Evolutionary conservation across 1,284 basidiomycete genomes (phyloP), one percentile per base, ranked within the genome.

Genomic region (Ustilago lituana): DNA sequence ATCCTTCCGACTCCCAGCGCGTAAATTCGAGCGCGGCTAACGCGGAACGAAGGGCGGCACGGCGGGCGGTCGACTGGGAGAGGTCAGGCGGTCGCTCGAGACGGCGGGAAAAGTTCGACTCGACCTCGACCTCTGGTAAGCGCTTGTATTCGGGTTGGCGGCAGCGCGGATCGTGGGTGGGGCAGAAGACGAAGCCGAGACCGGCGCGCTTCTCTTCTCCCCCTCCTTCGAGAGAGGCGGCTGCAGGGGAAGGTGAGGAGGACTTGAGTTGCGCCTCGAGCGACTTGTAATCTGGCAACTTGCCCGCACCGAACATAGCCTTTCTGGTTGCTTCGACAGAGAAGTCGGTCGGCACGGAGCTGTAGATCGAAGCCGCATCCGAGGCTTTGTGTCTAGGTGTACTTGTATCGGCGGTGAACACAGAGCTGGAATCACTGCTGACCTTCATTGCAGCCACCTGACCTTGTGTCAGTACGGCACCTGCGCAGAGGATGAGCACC

Each of bases 1-100:
- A 80, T 8, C 80, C 80, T 44, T 82, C 80, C 12, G 69, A 45
- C 31, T 81, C 78, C 80, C 80, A 82, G 2, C 33, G 47, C 6
- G 50, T 37, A 43, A 72, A 79, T 37, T 82, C 80, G 31, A 82
- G 56, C 4, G 77, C 80, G 4, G 80, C 79, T 1, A 79, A 35
- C 2, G 68, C 79, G 11, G 76, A 58, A 3, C 80, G 73, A 24
- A 82, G 46, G 5, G 71, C 73, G 11, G 79, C 80, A 3, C 80
- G 65, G 12, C 61, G 73, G 15, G 62, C 48, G 17, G 66, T 73
- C 11, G 65, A 58, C 15, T 38, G 32, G 23, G 35, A 22, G 14
- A 73, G 41, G 17, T 74, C 73, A 15, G 73, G 69, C 9, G 79
- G 70, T 0, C 58, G 55, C 58, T 82, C 80, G 7, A 82, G 65